These are phyloP conservation scores for Ustilago bromivora DNA, from an alignment of 1,284 basidiomycete species.

Conservation along the genomic window DNA sequence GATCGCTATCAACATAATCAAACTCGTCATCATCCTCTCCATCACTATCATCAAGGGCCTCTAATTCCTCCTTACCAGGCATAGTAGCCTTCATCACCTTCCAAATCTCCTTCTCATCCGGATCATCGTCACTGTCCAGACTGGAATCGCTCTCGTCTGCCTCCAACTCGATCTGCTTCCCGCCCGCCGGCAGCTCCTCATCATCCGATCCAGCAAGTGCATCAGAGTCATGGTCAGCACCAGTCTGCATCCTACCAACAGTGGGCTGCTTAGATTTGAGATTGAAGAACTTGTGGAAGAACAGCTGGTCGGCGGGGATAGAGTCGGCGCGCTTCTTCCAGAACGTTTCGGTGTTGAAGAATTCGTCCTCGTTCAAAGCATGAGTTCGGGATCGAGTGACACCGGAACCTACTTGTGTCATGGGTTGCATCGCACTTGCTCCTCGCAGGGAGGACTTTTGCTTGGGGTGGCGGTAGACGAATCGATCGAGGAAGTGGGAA, in stretches of 20 bases:
- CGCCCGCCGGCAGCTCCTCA: slow-evolving; percentile 74
- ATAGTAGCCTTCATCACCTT: slow-evolving; percentile 71
- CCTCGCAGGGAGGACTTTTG: slow-evolving; percentile 82
- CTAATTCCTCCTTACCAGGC: slow-evolving; percentile 75
- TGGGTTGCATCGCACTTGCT: slow-evolving; percentile 87
- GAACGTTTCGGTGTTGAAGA: slow-evolving; percentile 84
- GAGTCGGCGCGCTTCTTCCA: slow-evolving; percentile 80
- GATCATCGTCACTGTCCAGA: slow-evolving; percentile 51
- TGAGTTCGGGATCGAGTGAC: slow-evolving; percentile 80
- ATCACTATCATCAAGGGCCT: slow-evolving; percentile 59
- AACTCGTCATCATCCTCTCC: slow-evolving; percentile 46
- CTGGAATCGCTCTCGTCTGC: slow-evolving; percentile 32
- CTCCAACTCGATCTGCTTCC: slow-evolving; percentile 33
- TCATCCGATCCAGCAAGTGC: slow-evolving; percentile 71
- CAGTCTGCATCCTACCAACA: slow-evolving; percentile 25
- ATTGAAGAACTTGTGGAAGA: slow-evolving; percentile 69
- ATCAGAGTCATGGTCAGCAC: slow-evolving; percentile 60
- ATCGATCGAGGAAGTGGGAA: slow-evolving; percentile 87
- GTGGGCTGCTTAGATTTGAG: slow-evolving; percentile 60
- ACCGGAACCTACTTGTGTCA: slow-evolving; percentile 72
- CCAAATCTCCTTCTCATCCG: slow-evolving; percentile 70
- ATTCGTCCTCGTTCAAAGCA: slow-evolving; percentile 69
- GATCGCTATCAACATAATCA: slow-evolving; percentile 52
- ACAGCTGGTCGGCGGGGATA: slow-evolving; percentile 81
- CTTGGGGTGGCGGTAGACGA: slow-evolving; percentile 96